Evolutionary conservation across 495 filamentous ascomycete genomes (phyloP), one percentile per base, ranked within the genome.

Genomic region (Saxispiralis lemnorum): DNA sequence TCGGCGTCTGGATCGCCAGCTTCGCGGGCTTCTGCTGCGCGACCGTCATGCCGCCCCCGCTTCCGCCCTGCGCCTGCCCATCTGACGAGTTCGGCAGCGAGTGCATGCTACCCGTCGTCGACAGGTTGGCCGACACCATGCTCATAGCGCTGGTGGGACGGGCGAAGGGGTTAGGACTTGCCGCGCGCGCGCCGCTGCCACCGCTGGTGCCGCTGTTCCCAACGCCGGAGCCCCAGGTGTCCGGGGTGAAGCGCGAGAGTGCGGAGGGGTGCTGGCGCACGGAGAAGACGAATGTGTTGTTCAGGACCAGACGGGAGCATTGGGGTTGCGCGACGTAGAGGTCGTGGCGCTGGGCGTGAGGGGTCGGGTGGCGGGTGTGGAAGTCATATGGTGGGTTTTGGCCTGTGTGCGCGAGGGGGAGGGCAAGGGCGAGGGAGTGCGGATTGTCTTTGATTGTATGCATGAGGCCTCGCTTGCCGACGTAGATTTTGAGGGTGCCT

Each of bases 251-350:
- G 28, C 59, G 48, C 20, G 61, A 56, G 4, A 66, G 58, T 0
- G 78, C 76, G 31, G 84, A 79, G 0, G 86, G 82, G 56, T 96
- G 86, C 55, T 99, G 89, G 20, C 89, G 81, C 38, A 96, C 79
- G 40, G 80, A 78, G 56, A 99, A 99, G 18, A 99, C 88, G 56
- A 93, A 99, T 6, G 89, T 99, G 56, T 96, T 96, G 63, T 94
- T 93, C 34, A 92, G 61, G 7, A 83, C 86, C 10, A 99, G 65
- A 16, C 72, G 72, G 31, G 79, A 68, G 56, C 89, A 96, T 59
- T 96, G 92, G 0, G 92, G 89, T 52, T 94, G 87, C 28, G 80
- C 81, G 53, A 99, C 79, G 61, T 99, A 99, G 49, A 99, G 73
- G 51, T 96, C 89, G 59, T 99, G 88, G 16, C 89, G 76, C 54